Evolutionary conservation across 495 filamentous ascomycete genomes (phyloP).

Genomic region (Oidiodendron maius): DNA sequence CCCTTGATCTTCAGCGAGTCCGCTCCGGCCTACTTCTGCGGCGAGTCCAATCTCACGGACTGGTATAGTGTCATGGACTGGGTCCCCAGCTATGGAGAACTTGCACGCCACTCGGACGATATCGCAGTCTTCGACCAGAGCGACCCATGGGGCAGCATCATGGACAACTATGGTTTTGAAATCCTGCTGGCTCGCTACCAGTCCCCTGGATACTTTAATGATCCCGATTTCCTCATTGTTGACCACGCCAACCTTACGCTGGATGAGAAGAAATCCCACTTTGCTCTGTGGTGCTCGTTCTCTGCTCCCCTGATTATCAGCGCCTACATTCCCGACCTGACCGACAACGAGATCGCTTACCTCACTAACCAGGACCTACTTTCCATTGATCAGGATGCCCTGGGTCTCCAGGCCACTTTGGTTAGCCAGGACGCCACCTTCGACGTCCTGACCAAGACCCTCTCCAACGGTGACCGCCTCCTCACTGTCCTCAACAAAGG

Average conservation of each 20-base stretch:
- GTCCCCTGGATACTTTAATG: constrained; percentile 17
- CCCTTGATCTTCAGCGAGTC: constrained; percentile 18
- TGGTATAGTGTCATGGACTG: constrained; percentile 14
- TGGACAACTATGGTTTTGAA: constrained; percentile 19
- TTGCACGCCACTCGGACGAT: constrained; percentile 9
- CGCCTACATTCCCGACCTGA: constrained; percentile 10
- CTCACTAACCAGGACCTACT: constrained; percentile 43
- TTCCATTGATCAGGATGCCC: constrained; percentile 41
- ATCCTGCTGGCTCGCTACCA: constrained; percentile 16
- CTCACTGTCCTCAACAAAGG: constrained; percentile 14
- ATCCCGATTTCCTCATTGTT: constrained; percentile 19
- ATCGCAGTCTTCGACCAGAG: constrained; percentile 12
- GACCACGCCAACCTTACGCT: constrained; percentile 16
- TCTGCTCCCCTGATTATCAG: constrained; percentile 20
- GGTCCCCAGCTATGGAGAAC: constrained; percentile 6
- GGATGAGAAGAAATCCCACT: constrained; percentile 19
- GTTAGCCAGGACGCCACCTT: constrained; percentile 18
- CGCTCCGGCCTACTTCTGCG: constrained; percentile 18
- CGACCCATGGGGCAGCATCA: constrained; percentile 15
- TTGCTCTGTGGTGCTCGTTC: constrained; percentile 16
- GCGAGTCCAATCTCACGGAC: constrained; percentile 14
- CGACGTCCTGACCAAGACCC: constrained; percentile 17
- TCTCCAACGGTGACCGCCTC: constrained; percentile 17
- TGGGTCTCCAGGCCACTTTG: constrained; percentile 37
- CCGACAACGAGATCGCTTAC: constrained; percentile 11